Percentiles rank a stretch among this genome's conserved stretches.
phyloP scores from a whole-genome alignment of 176 grass and related monocot species.

The Eragrostis nindensis region DNA sequence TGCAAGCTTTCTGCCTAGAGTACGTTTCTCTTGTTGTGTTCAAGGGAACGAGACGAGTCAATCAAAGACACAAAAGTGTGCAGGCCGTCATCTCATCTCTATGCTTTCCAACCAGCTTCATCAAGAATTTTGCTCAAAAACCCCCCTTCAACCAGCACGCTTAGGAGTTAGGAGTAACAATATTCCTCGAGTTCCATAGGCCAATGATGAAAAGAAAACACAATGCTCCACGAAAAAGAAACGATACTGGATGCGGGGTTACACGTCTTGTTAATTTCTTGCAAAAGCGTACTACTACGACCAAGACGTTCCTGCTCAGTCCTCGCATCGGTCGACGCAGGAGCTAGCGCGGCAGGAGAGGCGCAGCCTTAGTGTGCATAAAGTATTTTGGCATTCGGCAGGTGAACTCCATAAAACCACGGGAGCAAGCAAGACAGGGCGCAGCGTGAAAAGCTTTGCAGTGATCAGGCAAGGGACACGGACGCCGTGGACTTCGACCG shows the following conservation, averaged over 20 bases:
- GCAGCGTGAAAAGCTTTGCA: slow-evolving; percentile 3
- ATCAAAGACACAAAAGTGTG: neutral
- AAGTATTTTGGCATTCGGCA: slow-evolving; percentile 30
- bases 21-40: neutral
- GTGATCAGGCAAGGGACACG: neutral
- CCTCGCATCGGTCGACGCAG: neutral
- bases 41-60: neutral
- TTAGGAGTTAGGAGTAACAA: too few relatives aligned
- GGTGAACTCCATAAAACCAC: slow-evolving; percentile 4
- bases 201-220: too few relatives aligned
- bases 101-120: neutral
- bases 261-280: neutral
- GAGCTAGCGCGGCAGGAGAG: too few relatives aligned
- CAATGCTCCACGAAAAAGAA: neutral
- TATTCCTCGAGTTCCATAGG: too few relatives aligned
- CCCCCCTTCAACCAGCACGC: neutral
- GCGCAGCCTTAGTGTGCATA: slow-evolving; percentile 13
- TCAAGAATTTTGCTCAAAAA: neutral
- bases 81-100: neutral
- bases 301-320: neutral
- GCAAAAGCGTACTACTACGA: neutral
- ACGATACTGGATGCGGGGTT: neutral
- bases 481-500: neutral
- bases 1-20: slow-evolving; percentile 9
- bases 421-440: neutral